Evolutionary conservation across 2,329 filamentous ascomycete species (phyloP), one percentile per base, ranked within the genome.

Genomic region (Stachybotrys chartarum): DNA sequence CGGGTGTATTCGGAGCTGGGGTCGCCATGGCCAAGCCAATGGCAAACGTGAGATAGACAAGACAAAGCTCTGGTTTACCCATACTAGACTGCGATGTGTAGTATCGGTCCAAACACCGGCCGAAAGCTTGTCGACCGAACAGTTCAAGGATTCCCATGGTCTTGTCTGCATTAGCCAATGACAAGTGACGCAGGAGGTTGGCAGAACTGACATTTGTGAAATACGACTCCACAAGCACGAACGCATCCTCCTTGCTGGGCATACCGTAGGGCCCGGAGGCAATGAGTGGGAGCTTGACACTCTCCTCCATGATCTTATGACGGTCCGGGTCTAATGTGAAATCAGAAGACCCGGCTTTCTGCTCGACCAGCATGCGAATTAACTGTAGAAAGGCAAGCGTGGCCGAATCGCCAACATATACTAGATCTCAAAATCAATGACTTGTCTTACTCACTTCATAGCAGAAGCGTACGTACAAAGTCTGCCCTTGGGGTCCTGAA

Each of bases 321-420:
- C 81, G 75, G 53, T 75, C 73, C 16, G 80, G 79, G 60, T 85
- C 83, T 52, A 72, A 65, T 1, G 82, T 85, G 60, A 87, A 87
- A 0, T 75, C 68, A 4, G 82, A 85, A 0, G 71, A 64, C 1
- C 83, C 83, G 17, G 73, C 74, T 32, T 76, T 74, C 8, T 70
- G 78, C 59, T 82, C 78, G 5, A 86, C 81, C 60, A 85, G 78
- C 69, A 81, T 79, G 10, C 83, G 79, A 17, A 86, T 77, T 49
- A 83, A 70, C 55, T 85, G 80, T 3, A 86, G 70, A 60, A 82
- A 85, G 0, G 83, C 83, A 6, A 86, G 70, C 0, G 81, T 81
- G 1, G 82, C 82, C 2, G 84, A 82, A 59, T 85, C 81, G n/a
- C 84, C 83, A 57, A 85, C 74, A 58, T 85, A 86, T 30, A 83